Conservation (phyloP, 1,284 basidiomycete species). For the Marasmius oreades region DNA sequence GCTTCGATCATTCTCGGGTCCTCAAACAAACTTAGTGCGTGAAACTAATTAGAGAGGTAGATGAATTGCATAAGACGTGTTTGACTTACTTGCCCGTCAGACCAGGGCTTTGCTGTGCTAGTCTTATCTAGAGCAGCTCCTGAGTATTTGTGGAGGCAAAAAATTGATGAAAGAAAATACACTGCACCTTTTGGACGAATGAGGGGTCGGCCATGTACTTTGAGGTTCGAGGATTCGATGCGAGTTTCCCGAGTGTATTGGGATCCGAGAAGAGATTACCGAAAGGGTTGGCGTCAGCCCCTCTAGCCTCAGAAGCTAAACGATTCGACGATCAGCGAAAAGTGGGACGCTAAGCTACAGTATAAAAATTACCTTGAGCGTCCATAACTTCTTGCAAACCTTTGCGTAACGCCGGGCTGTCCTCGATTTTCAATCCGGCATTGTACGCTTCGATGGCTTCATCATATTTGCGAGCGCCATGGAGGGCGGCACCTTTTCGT, state of each 20-base stretch:
- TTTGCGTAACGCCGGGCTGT: constrained; percentile 79
- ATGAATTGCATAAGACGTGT: not conserved
- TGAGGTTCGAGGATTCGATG: constrained; percentile 81
- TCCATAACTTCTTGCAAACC: constrained; percentile 85
- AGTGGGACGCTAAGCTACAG: constrained; percentile 5
- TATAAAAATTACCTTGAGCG: constrained; percentile 54
- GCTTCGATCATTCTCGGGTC: constrained; percentile 95
- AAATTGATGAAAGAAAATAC: not conserved
- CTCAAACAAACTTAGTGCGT: constrained; percentile 47
- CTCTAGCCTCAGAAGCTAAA: constrained; percentile 35
- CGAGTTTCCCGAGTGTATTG: constrained; percentile 78
- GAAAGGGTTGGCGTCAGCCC: constrained; percentile 52
- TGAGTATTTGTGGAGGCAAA: not conserved
- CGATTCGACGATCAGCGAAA: constrained; percentile 17
- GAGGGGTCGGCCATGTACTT: constrained; percentile 80
- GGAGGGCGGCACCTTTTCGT: constrained; percentile 93
- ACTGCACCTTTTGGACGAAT: constrained; percentile 66
- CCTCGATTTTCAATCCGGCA: constrained; percentile 77
- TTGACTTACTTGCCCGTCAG: constrained; percentile 49
- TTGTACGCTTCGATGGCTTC: constrained; percentile 85
- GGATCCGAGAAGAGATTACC: constrained; percentile 87
- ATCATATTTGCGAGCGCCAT: constrained; percentile 76
- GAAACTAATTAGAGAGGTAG: not conserved
- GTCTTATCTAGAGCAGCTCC: constrained; percentile 24
- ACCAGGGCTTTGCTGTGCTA: constrained; percentile 61